Conservation (phyloP, 2,329 filamentous ascomycete species). For the Fusarium cyanostomum region DNA sequence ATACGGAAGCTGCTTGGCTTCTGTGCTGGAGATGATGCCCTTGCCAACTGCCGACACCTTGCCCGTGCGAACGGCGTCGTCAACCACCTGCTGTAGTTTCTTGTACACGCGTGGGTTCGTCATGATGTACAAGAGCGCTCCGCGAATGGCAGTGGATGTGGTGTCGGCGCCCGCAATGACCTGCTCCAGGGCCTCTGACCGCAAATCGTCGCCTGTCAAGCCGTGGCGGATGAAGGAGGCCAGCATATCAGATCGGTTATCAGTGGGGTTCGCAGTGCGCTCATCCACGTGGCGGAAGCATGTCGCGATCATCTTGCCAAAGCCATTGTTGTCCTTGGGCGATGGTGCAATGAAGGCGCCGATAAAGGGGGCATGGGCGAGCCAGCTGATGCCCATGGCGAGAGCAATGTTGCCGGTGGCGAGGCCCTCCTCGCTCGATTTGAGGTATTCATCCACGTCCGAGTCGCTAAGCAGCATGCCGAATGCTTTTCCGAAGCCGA, state of each 20-base stretch:
- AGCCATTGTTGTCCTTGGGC: conserved; percentile 44
- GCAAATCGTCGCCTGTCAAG: conserved; percentile 46
- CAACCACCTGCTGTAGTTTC: conserved; percentile 60
- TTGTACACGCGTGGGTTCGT: conserved; percentile 58
- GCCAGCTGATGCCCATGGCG: conserved; percentile 42
- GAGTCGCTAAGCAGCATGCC: conserved; percentile 57
- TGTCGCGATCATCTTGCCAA: conserved; percentile 47
- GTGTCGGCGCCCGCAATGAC: conserved; percentile 53
- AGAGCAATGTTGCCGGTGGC: conserved; percentile 39
- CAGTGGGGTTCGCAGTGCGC: conserved; percentile 36
- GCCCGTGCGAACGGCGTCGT: conserved; percentile 54
- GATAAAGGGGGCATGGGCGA: conserved; percentile 43
- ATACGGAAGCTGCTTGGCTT: conserved; percentile 55
- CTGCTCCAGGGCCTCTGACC: conserved; percentile 46
- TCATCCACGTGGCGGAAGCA: conserved; percentile 44
- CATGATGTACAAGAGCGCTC: conserved; percentile 61
- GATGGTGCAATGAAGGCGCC: conserved; percentile 43
- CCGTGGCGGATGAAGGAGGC: conserved; percentile 54
- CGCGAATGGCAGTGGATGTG: conserved; percentile 51
- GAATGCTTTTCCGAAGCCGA: conserved; percentile 61
- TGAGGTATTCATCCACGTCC: conserved; percentile 55
- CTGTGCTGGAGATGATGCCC: conserved; percentile 41
- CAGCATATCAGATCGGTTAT: conserved; percentile 51
- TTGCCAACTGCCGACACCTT: conserved; percentile 1
- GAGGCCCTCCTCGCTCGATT: conserved; percentile 48